These are phyloP conservation scores for Aspergillus sp. DNA, from an alignment of 2,329 filamentous ascomycete genomes.

Conservation along the genomic window DNA sequence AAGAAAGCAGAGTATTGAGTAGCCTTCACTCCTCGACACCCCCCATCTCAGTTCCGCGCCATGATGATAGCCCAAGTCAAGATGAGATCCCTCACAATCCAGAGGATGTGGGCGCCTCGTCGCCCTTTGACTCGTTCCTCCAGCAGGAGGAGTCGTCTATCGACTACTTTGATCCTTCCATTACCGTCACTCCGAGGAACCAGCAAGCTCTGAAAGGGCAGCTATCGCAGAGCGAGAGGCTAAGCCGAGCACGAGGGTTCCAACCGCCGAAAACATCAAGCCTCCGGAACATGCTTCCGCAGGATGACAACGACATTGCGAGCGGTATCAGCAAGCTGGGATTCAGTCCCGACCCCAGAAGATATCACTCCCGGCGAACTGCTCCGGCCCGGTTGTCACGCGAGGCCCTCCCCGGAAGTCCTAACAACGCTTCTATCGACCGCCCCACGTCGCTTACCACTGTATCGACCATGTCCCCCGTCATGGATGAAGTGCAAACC, in stretches of 20 bases:
- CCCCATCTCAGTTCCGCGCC: constrained; percentile 46
- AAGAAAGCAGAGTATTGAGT: constrained; percentile 39
- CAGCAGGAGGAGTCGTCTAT: constrained; percentile 42
- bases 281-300: constrained; percentile 36
- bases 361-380: constrained; percentile 23
- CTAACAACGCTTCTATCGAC: constrained; percentile 31
- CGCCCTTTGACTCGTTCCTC: constrained; percentile 44
- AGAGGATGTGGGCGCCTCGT: constrained; percentile 37
- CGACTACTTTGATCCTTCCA: constrained; percentile 42
- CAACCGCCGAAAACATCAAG: constrained; percentile 35
- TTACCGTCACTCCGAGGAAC: constrained; percentile 41
- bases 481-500: constrained; percentile 41
- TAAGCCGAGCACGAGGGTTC: constrained; percentile 25
- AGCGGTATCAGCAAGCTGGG: constrained; percentile 17
- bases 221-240: constrained; percentile 32
- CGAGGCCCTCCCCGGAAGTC: constrained; percentile 20
- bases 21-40: constrained; percentile 44
- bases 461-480: constrained; percentile 43
- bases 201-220: constrained; percentile 41
- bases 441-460: constrained; percentile 46
- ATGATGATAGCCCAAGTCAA: constrained; percentile 28
- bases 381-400: constrained; percentile 29
- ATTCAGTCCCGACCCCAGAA: constrained; percentile 23
- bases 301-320: constrained; percentile 30
- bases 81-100: constrained; percentile 38